Base-by-base conservation (phyloP, 257 asterid species). In the Gentiana dahurica region DNA sequence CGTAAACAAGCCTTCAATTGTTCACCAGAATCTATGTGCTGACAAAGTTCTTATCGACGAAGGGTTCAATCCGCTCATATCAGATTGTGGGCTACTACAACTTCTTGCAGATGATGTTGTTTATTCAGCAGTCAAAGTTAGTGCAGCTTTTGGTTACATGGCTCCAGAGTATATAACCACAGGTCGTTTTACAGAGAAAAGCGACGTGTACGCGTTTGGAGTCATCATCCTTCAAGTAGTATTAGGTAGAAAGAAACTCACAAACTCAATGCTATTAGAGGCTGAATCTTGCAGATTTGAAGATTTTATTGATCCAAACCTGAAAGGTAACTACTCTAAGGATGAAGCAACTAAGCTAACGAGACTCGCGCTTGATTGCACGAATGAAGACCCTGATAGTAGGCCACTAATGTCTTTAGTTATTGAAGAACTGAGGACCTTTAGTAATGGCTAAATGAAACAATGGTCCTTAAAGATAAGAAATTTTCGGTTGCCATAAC, bases 71-170 rank as follows among this genome's bases (percentile, higher is more conserved):
- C 95, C 97, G 3, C 51, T 84, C 34, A 82, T 90, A 67, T 61
- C 81, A 1, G 97, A 90, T 46, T 79, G 81, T 1, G 97, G 97
- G 11, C 85, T 90, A 37, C 77, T 81, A 3, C 81, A 80, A 77
- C 95, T 90, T 59, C 93, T 89, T 11, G 92, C 97, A 0, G 95
- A 89, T 33, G 97, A 89, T 36, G 95, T 81, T 7, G 86, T 86
- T 12, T 89, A 79, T 82, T 89, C 97, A 3, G 97, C 97, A 63
- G 82, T 89, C 60, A 90, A 90, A 64, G 91, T 75, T 45, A 90
- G 97, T 35, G 97, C 97, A 1, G 96, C 87, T 1, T 57, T 90
- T 12, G 97, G 97, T 4, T 90, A 86, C 68, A 86, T 90, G 96
- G 94, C 97, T 0, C 97, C 97, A 0, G 97, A 90, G 61, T 90